phyloP scores from a whole-genome alignment of 2,329 filamentous ascomycete genomes.

The Rutstroemia sp. region DNA sequence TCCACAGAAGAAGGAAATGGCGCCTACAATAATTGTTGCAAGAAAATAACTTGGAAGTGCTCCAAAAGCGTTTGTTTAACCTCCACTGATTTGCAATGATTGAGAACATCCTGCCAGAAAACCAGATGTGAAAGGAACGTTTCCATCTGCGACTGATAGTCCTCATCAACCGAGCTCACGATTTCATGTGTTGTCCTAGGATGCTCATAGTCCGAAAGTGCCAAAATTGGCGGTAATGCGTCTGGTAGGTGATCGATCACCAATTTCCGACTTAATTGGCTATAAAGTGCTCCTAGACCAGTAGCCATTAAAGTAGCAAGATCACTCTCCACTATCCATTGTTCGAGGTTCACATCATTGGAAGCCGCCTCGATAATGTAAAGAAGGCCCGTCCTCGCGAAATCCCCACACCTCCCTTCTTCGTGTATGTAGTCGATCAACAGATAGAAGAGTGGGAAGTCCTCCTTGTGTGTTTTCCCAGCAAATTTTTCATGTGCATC shows the following conservation, averaged over 20 bases:
- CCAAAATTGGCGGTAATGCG: slow-evolving; percentile 73
- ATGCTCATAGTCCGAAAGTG: slow-evolving; percentile 81
- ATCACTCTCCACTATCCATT: slow-evolving; percentile 96
- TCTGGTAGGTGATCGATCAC: slow-evolving; percentile 71
- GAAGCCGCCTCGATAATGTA: slow-evolving; percentile 95
- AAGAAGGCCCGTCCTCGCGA: slow-evolving; percentile 84
- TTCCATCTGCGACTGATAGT: slow-evolving; percentile 79
- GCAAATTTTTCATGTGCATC: slow-evolving; percentile 63
- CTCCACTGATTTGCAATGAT: slow-evolving; percentile 87
- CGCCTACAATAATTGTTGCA: slow-evolving; percentile 82
- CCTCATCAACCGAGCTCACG: slow-evolving; percentile 63
- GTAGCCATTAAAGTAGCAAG: slow-evolving; percentile 96
- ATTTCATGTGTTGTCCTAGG: slow-evolving; percentile 63
- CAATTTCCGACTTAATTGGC: slow-evolving; percentile 65
- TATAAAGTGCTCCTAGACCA: slow-evolving; percentile 71
- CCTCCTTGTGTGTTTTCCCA: slow-evolving; percentile 77
- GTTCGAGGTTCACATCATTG: slow-evolving; percentile 72
- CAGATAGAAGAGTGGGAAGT: slow-evolving; percentile 93
- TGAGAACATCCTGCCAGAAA: slow-evolving; percentile 97
- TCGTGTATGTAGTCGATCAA: slow-evolving; percentile 96
- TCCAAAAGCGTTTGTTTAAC: slow-evolving; percentile 90
- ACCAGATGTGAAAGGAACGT: slow-evolving; percentile 91
- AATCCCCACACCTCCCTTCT: slow-evolving; percentile 90
- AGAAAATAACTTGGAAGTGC: slow-evolving; percentile 93
- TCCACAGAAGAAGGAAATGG: not conserved